Evolutionary conservation across 148 eudicot species (phyloP), one percentile per base, ranked within the genome.

Genomic region (Euryodendron excelsum): DNA sequence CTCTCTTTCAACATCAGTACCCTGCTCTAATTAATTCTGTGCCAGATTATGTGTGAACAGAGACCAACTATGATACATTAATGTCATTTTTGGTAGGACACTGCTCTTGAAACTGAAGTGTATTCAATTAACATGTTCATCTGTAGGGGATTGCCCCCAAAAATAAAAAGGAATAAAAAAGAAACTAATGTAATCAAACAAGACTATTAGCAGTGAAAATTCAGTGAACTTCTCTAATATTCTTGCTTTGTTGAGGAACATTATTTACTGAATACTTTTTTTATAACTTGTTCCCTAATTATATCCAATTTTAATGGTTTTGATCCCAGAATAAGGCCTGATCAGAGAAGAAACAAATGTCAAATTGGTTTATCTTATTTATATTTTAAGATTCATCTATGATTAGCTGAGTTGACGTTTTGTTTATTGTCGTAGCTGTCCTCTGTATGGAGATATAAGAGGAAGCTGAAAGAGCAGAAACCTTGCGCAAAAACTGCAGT

Each of bases 381-480:
- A 33, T 31, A 23, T 23, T 41, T 60, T 14, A 68, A n/a, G 65
- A 76, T 12, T 18, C 76, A 11, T 60, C 5, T 44, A 41, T 41
- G 45, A 27, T 28, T 66, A 28, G 34, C 52, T 47, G 41, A 62
- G 47, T 8, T 47, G n/a, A 28, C 37, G 7, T 41, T 5, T 41
- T 41, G 15, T 61, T 73, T 72, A 44, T 39, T 82, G 10, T 81
- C 82, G 85, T 44, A 88, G 90, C 62, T 81, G 72, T 81, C 81
- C 30, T 47, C 82, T 84, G 48, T 88, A 7, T 88, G 90, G 90
- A 88, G 80, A 78, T 88, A 83, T 59, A 85, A 75, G 77, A 83
- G 86, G 76, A 85, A 84, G 82, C 80, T 75, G 60, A 88, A 86
- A 69, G 89, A 84, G 86, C 85, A 87, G 77, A 84, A 70, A 60